phyloP scores from a whole-genome alignment of 2,329 filamentous ascomycete species.

The Colletotrichum somersetense region DNA sequence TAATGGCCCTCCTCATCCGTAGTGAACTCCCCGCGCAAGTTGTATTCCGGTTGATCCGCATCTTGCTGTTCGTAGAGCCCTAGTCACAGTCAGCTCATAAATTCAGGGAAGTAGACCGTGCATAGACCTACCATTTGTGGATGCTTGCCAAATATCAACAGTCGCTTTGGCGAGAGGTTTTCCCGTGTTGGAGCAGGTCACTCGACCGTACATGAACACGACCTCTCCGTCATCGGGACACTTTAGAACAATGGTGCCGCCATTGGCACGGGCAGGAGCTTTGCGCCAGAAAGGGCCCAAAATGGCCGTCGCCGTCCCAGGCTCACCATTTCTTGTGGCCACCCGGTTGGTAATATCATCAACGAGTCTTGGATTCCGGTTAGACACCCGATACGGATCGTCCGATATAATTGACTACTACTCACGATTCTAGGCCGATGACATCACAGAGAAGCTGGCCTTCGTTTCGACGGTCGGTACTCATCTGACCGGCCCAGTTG shows the following conservation, averaged over 20 bases:
- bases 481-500: conserved; percentile 76
- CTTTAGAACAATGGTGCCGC: conserved; percentile 72
- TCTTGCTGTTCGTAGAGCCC: conserved; percentile 73
- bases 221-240: conserved; percentile 64
- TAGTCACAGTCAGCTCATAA: conserved; percentile 35
- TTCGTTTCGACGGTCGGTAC: conserved; percentile 77
- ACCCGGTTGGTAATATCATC: conserved; percentile 84
- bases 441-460: conserved; percentile 79
- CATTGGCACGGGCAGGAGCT: conserved; percentile 77
- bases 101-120: too few relatives aligned
- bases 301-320: conserved; percentile 80
- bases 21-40: conserved; percentile 75
- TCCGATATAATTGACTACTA: background rate
- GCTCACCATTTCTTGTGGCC: conserved; percentile 57
- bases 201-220: conserved; percentile 73
- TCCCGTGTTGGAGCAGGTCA: conserved; percentile 69
- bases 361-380: conserved; percentile 63
- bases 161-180: conserved; percentile 74
- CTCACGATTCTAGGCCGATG: conserved; percentile 77
- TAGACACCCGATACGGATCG: background rate
- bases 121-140: conserved; percentile 69
- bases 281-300: conserved; percentile 89
- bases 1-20: conserved; percentile 74
- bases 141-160: conserved; percentile 85
- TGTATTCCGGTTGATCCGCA: conserved; percentile 70